phyloP scores from a whole-genome alignment of 305 asterid species.

The Ilex paraguariensis region DNA sequence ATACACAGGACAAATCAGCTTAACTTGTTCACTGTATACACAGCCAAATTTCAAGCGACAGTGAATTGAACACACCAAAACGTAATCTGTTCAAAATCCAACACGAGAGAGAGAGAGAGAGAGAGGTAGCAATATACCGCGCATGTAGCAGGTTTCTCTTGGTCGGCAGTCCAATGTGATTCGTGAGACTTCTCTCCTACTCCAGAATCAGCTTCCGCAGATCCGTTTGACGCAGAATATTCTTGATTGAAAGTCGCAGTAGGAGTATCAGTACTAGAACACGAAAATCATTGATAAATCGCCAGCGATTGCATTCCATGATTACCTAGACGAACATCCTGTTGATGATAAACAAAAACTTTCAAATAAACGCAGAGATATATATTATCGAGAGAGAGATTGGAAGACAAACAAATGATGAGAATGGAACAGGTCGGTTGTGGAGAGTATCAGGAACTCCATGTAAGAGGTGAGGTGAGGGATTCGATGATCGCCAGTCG shows the following conservation, averaged over 20 bases:
- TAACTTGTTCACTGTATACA: neutral
- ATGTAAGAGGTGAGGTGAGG: neutral
- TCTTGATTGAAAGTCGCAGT: conserved; percentile 22
- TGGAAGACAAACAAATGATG: neutral
- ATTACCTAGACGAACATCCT: no score
- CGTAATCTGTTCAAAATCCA: neutral
- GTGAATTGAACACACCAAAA: neutral
- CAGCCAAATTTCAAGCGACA: neutral
- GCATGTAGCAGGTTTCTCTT: conserved; percentile 67
- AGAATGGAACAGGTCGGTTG: neutral
- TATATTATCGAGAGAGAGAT: neutral
- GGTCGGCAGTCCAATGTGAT: conserved; percentile 41
- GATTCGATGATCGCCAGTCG: neutral
- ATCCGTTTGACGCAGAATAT: conserved; percentile 25
- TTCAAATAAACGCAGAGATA: neutral
- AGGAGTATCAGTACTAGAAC: conserved; percentile 35
- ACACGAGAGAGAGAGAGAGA: neutral
- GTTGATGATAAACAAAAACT: neutral
- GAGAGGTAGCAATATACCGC: conserved; percentile 37
- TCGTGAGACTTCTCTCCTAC: conserved; percentile 42
- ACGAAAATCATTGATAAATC: conserved; percentile 16
- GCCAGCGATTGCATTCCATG: no score
- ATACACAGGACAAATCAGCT: neutral
- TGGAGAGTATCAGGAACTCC: neutral
- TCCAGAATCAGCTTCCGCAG: conserved; percentile 42